Conservation (phyloP, 1,284 basidiomycete species). For the Ceratobasidium sp. region DNA sequence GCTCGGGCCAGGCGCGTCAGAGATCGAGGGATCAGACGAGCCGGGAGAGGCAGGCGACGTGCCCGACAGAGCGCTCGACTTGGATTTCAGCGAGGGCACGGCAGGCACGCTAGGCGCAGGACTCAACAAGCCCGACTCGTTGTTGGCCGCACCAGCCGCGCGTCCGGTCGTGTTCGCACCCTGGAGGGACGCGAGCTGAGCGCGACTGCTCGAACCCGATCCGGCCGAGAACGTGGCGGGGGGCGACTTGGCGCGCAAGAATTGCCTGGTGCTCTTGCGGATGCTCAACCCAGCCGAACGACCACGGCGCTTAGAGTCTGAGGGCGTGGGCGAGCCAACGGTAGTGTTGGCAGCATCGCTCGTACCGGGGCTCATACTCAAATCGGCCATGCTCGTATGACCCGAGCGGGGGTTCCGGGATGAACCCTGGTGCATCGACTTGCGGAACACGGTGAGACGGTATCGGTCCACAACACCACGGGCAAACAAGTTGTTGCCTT, state of each 20-base stretch:
- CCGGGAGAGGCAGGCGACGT: slow-evolving; percentile 60
- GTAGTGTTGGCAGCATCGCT: slow-evolving; percentile 9
- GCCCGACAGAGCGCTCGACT: slow-evolving; percentile 74
- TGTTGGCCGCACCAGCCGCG: slow-evolving; percentile 11
- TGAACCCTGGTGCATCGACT: slow-evolving; percentile 62
- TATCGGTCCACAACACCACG: slow-evolving; percentile 84
- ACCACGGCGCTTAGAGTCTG: slow-evolving; percentile 65
- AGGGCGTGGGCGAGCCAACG: slow-evolving; percentile 56
- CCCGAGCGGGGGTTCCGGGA: slow-evolving; percentile 48
- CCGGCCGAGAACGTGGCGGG: slow-evolving; percentile 56
- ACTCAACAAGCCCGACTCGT: slow-evolving; percentile 29
- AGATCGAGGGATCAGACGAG: slow-evolving; percentile 71
- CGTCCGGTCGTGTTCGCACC: slow-evolving; percentile 20
- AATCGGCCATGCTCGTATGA: not conserved
- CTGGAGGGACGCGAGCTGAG: slow-evolving; percentile 56
- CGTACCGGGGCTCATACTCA: slow-evolving; percentile 11
- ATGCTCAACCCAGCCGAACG: slow-evolving; percentile 70
- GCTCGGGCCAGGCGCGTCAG: slow-evolving; percentile 53
- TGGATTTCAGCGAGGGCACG: slow-evolving; percentile 75
- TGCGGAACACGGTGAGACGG: slow-evolving; percentile 79
- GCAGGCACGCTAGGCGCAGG: slow-evolving; percentile 44
- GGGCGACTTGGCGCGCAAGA: slow-evolving; percentile 69
- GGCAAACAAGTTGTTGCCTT: slow-evolving; percentile 78
- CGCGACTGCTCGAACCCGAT: slow-evolving; percentile 40
- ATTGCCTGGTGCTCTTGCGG: slow-evolving; percentile 70